Evolutionary conservation across 139 green algal genomes (phyloP).

Genomic region (Chlorella sp.): DNA sequence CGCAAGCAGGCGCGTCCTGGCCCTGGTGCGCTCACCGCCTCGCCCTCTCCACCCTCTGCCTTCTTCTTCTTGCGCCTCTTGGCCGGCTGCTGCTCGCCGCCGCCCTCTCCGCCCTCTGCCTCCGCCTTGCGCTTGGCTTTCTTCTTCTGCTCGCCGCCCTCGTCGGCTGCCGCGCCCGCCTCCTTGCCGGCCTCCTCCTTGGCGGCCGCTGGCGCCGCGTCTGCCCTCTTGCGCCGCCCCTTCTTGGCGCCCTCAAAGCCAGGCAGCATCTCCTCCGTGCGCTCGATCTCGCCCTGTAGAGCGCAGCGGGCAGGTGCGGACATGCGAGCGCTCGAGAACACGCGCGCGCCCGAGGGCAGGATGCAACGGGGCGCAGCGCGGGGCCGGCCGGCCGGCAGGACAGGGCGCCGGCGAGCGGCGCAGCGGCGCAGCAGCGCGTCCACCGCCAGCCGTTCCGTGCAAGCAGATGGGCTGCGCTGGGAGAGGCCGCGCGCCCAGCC

Average conservation of each 20-base stretch:
- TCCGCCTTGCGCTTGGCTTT: conserved; percentile 13
- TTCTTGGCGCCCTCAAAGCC: conserved; percentile 17
- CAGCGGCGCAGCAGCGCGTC: no score
- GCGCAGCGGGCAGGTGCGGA: no score
- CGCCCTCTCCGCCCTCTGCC: neutral
- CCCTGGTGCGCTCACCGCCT: neutral
- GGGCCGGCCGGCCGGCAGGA: no score
- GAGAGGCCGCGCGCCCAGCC: no score
- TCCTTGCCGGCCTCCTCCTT: conserved; percentile 17
- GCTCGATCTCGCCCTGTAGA: conserved; percentile 41
- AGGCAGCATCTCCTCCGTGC: conserved; percentile 23
- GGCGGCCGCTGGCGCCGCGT: neutral
- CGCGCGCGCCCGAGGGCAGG: no score
- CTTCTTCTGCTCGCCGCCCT: conserved; percentile 4
- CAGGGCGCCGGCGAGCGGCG: no score
- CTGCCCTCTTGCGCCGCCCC: neutral
- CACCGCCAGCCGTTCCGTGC: no score
- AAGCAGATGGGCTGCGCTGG: no score
- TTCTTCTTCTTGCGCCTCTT: conserved; percentile 14
- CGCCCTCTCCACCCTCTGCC: neutral
- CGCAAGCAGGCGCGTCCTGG: neutral
- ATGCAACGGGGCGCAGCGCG: no score
- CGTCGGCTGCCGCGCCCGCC: neutral
- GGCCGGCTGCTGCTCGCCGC: neutral
- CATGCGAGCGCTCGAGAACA: no score